Base-by-base conservation (phyloP, 805 yeast genomes). In the Candida vartiovaarae region DNA sequence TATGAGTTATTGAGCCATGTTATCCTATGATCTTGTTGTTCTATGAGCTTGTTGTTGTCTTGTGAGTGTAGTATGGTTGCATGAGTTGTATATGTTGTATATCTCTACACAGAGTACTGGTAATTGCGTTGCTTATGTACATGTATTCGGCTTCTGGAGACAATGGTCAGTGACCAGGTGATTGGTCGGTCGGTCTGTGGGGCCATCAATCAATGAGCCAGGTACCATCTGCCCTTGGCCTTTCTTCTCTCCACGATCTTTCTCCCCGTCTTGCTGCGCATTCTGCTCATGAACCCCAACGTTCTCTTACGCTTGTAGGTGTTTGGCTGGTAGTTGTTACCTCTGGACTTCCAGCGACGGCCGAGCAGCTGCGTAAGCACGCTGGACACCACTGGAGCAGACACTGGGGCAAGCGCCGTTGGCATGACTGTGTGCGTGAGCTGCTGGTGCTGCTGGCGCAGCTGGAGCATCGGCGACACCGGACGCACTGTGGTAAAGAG, bases 301-400 rank as follows among this genome's bases (percentile, higher is more conserved):
- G 84, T 80, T 64, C 96, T 82, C 71, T 93, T 93, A 63, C 98
- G 76, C 62, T 85, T 87, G 50, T 87, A 69, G 5, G 95, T 88
- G 48, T 88, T 82, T 41, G 99, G 99, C 66, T 91, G 97, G 66
- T 84, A 91, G 20, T 96, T 87, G 68, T 87, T 84, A 65, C 99
- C 98, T 67, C 96, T 80, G 33, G 91, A 72, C 61, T 87, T 82
- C 84, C 90, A 82, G 72, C 96, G 71, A 51, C 70, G 67, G 24
- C 41, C 41, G 6, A 38, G 31, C 8, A 20, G 4, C 8, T 11
- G n/a, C 27, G 15, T 25, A 8, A 39, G 26, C 44, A 56, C 57
- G 47, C 60, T 54, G 8, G 60, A 52, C 9, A 33, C 32, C 23
- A 33, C 8, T 34, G 54, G 46, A 3, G 38, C 39, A 43, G 53